Evolutionary conservation across 2,329 filamentous ascomycete species (phyloP), one percentile per base, ranked within the genome.

Genomic region (Venturia oleaginea): DNA sequence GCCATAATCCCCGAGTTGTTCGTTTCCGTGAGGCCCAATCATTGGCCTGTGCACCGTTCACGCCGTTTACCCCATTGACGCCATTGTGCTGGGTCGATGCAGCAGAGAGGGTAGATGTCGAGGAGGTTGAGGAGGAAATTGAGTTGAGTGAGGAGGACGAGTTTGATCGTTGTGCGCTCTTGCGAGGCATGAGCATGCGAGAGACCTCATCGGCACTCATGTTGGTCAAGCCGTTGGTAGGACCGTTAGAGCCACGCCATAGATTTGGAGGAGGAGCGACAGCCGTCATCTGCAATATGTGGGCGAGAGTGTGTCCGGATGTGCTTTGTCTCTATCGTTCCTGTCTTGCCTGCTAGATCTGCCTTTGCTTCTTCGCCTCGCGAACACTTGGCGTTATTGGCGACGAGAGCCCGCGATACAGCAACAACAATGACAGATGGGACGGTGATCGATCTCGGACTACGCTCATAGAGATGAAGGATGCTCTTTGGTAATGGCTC

Each of bases 151-250:
- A 96, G 4, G 92, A 96, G 65, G 91, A 94, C 42, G 93, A 97
- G 80, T 91, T 96, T 72, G 88, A 88, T 75, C 93, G 87, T 75
- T 93, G 90, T 67, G 91, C 83, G 73, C 84, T 87, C 79, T 96
- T 97, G 71, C 92, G 90, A 72, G 91, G 90, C 83, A 90, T 88
- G 76, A 95, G 91, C 84, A 96, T 92, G 76, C 89, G 88, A 78
- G 89, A 86, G 69, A 88, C 86, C 77, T 96, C 91, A 79, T 96
- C 91, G 75, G 87, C 79, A 78, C 89, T 90, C 86, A 91, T 90
- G 73, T 88, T 83, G 73, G 87, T 83, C 71, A 85, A 78, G 74
- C 82, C 81, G 78, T 83, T 85, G 78, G 83, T 79, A 73, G 79
- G 79, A 76, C 78, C 79, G 76, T 82, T 81, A 80, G 77, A 72